phyloP scores from a whole-genome alignment of 2,329 filamentous ascomycete genomes.

The Aschersonia sp. region DNA sequence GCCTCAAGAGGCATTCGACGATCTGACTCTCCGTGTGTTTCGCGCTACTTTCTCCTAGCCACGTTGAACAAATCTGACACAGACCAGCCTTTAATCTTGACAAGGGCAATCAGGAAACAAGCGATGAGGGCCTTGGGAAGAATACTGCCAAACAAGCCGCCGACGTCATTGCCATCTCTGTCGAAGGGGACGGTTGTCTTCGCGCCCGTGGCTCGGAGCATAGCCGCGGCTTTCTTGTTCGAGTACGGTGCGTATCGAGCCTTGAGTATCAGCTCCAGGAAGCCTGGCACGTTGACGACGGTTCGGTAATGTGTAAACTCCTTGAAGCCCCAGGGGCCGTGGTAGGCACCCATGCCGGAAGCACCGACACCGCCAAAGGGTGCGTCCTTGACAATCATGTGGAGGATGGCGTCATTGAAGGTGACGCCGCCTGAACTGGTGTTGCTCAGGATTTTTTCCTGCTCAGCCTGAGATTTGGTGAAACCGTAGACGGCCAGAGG shows the following conservation, averaged over 20 bases:
- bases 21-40: no score
- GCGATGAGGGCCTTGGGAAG: slow-evolving; percentile 3
- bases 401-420: slow-evolving; percentile 26
- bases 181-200: slow-evolving; percentile 4
- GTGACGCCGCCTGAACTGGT: slow-evolving; percentile 28
- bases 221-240: slow-evolving; percentile 5
- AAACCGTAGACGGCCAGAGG: slow-evolving; percentile 28
- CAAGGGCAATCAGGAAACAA: slow-evolving; percentile 1
- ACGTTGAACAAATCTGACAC: slow-evolving; percentile 1
- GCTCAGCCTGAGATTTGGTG: slow-evolving; percentile 18
- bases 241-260: slow-evolving; percentile 10
- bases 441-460: slow-evolving; percentile 13
- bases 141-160: background rate
- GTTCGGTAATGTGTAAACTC: slow-evolving; percentile 15
- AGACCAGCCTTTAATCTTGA: slow-evolving; percentile 4
- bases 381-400: slow-evolving; percentile 19
- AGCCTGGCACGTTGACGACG: slow-evolving; percentile 5
- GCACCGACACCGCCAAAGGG: slow-evolving; percentile 32
- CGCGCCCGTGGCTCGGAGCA: slow-evolving; percentile 2
- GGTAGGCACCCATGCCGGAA: slow-evolving; percentile 27
- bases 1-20: no score
- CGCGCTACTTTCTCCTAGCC: slow-evolving; percentile 1
- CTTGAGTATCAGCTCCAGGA: slow-evolving; percentile 7
- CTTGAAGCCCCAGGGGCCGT: slow-evolving; percentile 25
- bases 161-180: slow-evolving; percentile 3